These are phyloP conservation scores for Allium fistulosum DNA, from an alignment of 106 monocot genomes.

Conservation along the genomic window DNA sequence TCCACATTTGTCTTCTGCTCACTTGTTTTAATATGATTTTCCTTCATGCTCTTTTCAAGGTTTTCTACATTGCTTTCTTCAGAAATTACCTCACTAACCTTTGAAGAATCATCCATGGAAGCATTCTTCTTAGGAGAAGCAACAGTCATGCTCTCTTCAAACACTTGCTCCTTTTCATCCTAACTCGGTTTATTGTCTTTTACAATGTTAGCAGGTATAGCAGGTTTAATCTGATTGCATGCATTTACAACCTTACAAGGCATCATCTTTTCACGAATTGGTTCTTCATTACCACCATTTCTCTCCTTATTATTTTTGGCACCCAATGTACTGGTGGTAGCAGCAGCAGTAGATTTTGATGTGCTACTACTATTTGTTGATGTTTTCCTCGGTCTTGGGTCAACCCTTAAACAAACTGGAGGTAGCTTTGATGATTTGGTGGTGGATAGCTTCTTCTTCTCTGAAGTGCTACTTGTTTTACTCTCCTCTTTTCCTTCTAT, in stretches of 20 bases:
- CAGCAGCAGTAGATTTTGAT: slow-evolving; percentile 19
- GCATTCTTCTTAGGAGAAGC: not conserved
- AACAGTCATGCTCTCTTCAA: not conserved
- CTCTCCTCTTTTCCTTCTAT: slow-evolving; percentile 8
- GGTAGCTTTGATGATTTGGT: slow-evolving; percentile 31
- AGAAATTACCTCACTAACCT: not conserved
- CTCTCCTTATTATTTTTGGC: slow-evolving; percentile 11
- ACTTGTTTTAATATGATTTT: too few relatives aligned
- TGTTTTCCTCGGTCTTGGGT: slow-evolving; percentile 50
- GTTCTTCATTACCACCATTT: not conserved
- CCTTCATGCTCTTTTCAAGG: too few relatives aligned
- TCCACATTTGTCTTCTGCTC: slow-evolving; percentile 1
- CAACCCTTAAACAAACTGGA: slow-evolving; percentile 69
- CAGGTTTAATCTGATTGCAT: too few relatives aligned
- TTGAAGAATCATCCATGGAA: not conserved
- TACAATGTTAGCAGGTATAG: not conserved
- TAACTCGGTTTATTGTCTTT: not conserved
- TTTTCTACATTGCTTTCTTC: not conserved
- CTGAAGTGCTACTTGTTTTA: slow-evolving; percentile 2
- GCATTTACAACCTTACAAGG: not conserved
- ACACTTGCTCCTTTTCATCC: not conserved
- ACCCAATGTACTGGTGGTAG: slow-evolving; percentile 9
- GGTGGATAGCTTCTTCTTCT: slow-evolving; percentile 9
- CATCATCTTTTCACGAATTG: slow-evolving; percentile 7
- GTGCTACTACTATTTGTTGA: slow-evolving; percentile 45